Evolutionary conservation across 306 rosid species (phyloP).

Genomic region (Arachis hypogaea): DNA sequence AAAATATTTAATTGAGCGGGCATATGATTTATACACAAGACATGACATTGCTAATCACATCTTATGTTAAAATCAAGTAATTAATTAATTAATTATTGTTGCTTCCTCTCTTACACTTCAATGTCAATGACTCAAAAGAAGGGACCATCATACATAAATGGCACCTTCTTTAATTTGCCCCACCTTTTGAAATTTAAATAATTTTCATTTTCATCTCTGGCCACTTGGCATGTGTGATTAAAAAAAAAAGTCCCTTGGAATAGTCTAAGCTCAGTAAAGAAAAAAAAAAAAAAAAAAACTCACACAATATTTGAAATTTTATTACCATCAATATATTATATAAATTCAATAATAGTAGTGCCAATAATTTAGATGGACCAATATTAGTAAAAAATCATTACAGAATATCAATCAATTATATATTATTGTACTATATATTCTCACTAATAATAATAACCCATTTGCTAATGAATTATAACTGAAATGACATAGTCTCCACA

Average conservation of each 20-base stretch:
- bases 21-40: background rate
- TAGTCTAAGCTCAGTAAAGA: too few relatives aligned
- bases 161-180: background rate
- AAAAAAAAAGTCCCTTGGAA: background rate
- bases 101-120: background rate
- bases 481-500: too few relatives aligned
- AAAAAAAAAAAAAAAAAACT: background rate
- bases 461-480: too few relatives aligned
- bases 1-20: too few relatives aligned
- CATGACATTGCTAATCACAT: background rate
- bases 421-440: too few relatives aligned
- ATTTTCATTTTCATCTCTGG: background rate
- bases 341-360: background rate
- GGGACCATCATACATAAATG: background rate
- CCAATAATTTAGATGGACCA: slow-evolving; percentile 13
- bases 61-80: background rate
- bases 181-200: background rate
- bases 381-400: background rate
- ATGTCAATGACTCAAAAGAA: slow-evolving; percentile 8
- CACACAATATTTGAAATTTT: too few relatives aligned
- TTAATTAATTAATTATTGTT: background rate
- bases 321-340: background rate
- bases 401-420: too few relatives aligned
- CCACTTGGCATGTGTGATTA: background rate
- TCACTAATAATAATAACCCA: too few relatives aligned